Percentiles rank a stretch among this genome's conserved stretches.
These are phyloP conservation scores for Ambrosia trifida DNA, from an alignment of 129 eudicot species.

Conservation along the genomic window DNA sequence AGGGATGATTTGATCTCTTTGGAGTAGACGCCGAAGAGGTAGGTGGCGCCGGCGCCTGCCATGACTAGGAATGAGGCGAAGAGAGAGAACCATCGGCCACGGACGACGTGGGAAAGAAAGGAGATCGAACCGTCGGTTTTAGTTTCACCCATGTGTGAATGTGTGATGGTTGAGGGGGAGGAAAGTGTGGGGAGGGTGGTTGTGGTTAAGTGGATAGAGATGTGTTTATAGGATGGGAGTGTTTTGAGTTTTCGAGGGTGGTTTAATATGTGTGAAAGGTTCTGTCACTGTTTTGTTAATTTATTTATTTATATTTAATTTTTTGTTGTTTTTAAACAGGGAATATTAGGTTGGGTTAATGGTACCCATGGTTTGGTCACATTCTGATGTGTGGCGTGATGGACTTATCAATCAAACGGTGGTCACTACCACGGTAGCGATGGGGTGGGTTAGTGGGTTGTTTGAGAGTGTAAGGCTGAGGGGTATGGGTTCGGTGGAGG, in stretches of 20 bases:
- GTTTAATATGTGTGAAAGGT: background rate
- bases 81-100: slow-evolving; percentile 51
- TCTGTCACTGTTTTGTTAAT: background rate
- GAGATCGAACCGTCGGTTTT: slow-evolving; percentile 9
- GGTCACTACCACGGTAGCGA: no score
- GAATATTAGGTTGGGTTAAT: no score
- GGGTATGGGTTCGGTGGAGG: no score
- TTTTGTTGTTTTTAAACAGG: no score
- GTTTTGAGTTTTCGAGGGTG: background rate
- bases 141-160: slow-evolving; percentile 34
- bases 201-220: slow-evolving; percentile 2
- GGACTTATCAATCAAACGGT: no score
- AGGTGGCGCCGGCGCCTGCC: slow-evolving; percentile 50
- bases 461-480: no score
- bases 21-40: slow-evolving; percentile 58
- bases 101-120: slow-evolving; percentile 25
- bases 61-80: slow-evolving; percentile 49
- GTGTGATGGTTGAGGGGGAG: slow-evolving; percentile 12
- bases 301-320: no score
- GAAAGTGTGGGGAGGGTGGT: slow-evolving; percentile 17
- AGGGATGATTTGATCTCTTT: slow-evolving; percentile 48
- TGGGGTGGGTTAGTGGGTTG: no score
- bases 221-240: background rate
- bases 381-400: no score
- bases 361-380: no score